These are phyloP conservation scores for Penicillium flavigenum DNA, from an alignment of 495 filamentous ascomycete species.

Conservation along the genomic window DNA sequence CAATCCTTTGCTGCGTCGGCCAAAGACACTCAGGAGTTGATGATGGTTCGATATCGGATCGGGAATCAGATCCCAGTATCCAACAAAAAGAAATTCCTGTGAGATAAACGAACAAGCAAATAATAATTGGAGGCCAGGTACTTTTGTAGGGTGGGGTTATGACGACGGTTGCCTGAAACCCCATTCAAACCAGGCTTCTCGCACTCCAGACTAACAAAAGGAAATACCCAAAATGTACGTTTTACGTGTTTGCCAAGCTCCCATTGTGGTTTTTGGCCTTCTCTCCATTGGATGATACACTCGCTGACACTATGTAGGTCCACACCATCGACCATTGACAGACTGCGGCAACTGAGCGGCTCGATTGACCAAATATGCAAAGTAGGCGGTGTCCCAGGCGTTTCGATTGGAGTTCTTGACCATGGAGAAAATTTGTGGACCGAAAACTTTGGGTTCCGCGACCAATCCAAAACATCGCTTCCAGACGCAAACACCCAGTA, in stretches of 20 bases:
- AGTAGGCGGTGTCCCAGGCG: not conserved
- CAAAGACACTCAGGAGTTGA: no score
- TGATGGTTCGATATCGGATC: no score
- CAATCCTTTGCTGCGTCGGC: no score
- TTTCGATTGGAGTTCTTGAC: slow-evolving; percentile 1
- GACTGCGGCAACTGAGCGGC: not conserved
- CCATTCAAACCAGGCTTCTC: not conserved
- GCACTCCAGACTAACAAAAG: not conserved
- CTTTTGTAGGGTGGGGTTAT: not conserved
- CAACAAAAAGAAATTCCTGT: no score
- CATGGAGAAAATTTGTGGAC: not conserved
- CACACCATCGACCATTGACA: not conserved
- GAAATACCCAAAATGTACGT: not conserved
- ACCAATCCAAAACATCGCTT: not conserved
- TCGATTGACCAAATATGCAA: slow-evolving; percentile 1
- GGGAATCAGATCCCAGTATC: no score
- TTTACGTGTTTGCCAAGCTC: not conserved
- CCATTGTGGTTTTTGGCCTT: not conserved
- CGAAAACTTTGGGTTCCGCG: not conserved
- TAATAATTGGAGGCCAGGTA: not conserved
- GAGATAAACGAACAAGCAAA: no score
- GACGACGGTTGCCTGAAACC: not conserved
- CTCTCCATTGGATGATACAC: not conserved
- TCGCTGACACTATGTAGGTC: not conserved
- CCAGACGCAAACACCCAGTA: slow-evolving; percentile 2